A percentile compares a stretch with the other conserved stretches of the same genome.
These are phyloP conservation scores for Begonia fuchsioides DNA, from an alignment of 306 rosid genomes.

Conservation along the genomic window DNA sequence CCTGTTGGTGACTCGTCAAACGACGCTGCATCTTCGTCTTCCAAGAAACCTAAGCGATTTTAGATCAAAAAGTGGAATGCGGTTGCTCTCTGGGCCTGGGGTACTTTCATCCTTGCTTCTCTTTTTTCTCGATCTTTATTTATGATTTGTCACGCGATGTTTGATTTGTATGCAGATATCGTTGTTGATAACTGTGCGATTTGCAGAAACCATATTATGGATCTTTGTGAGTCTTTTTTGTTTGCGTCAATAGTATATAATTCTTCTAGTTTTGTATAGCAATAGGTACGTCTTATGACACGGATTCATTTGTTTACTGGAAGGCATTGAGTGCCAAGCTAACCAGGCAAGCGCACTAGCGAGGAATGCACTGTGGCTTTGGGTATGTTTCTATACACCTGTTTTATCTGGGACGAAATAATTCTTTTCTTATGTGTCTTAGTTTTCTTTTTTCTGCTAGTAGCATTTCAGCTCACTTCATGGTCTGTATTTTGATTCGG, in stretches of 20 bases:
- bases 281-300: no score
- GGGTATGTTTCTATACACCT: conserved; percentile 48
- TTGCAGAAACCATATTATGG: conserved; percentile 94
- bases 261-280: no score
- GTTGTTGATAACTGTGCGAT: conserved; percentile 93
- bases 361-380: conserved; percentile 95
- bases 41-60: conserved; percentile 68
- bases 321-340: conserved; percentile 94
- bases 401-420: not conserved
- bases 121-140: not conserved
- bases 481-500: no score
- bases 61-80: conserved; percentile 96
- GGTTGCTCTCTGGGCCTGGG: conserved; percentile 95
- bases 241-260: no score
- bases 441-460: no score
- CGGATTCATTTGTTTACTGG: no score
- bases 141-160: no score
- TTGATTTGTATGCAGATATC: conserved; percentile 34
- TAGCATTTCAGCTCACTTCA: no score
- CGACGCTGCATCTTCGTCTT: conserved; percentile 40
- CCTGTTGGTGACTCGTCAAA: conserved; percentile 54
- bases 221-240: conserved; percentile 46
- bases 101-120: conserved; percentile 31
- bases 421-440: no score
- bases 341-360: conserved; percentile 92